Conservation (phyloP, 345 rosid species). For the Clausena lansium region DNA sequence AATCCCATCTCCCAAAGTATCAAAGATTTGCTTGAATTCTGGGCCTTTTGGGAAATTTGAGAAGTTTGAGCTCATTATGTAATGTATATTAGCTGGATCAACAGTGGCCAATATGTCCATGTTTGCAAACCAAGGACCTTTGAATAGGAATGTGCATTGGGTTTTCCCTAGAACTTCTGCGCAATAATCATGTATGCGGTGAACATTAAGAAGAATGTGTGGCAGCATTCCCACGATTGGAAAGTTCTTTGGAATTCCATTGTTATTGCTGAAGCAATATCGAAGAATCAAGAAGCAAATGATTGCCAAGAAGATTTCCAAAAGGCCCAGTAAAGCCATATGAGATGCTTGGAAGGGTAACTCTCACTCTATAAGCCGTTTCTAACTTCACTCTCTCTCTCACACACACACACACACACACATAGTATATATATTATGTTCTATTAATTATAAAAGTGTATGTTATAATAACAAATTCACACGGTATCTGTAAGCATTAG, state of each 20-base stretch:
- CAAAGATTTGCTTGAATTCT: conserved; percentile 47
- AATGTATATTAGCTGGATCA: conserved; percentile 57
- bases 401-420: too few species aligned
- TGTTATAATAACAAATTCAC: too few species aligned
- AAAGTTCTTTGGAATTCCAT: conserved; percentile 25
- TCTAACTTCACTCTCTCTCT: background rate
- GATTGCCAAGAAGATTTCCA: background rate
- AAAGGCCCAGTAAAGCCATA: background rate
- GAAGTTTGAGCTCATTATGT: conserved; percentile 57
- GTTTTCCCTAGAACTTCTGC: conserved; percentile 26
- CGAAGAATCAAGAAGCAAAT: background rate
- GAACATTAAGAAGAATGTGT: conserved; percentile 23
- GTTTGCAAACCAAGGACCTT: conserved; percentile 37
- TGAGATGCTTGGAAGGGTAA: background rate
- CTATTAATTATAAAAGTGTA: too few species aligned
- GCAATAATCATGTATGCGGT: conserved; percentile 32
- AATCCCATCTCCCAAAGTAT: conserved; percentile 50
- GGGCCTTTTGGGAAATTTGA: conserved; percentile 58
- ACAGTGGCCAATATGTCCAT: conserved; percentile 36
- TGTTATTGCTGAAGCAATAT: background rate
- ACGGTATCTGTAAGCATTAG: too few species aligned
- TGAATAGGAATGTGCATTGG: conserved; percentile 30
- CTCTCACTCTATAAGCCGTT: background rate
- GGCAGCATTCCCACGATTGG: conserved; percentile 66
- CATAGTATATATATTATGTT: too few species aligned